These are phyloP conservation scores for Cenchrus americanus DNA, from an alignment of 176 grass and related monocot species.

Conservation along the genomic window DNA sequence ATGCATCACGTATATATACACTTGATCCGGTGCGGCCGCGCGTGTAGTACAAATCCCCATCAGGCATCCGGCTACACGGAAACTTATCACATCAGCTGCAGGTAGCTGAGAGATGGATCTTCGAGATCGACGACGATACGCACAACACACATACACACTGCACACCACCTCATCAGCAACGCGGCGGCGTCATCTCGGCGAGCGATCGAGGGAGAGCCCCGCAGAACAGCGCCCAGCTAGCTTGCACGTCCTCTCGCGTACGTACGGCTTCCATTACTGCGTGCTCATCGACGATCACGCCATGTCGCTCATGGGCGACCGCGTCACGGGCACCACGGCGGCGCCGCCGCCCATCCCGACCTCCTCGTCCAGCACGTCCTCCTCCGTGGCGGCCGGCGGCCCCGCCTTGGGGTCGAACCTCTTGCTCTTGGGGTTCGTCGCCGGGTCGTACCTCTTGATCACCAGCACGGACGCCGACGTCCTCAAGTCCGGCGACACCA, in stretches of 20 bases:
- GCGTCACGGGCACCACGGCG: constrained; percentile 6
- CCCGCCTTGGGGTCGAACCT: constrained; percentile 50
- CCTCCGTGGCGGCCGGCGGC: constrained; percentile 32
- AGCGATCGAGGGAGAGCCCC: too few relatives aligned
- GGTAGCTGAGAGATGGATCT: too few relatives aligned
- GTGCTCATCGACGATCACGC: background rate
- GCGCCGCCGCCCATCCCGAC: background rate
- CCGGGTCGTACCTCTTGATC: constrained; percentile 57
- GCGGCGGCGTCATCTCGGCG: too few relatives aligned
- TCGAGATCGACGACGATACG: background rate
- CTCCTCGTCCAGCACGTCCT: constrained; percentile 39
- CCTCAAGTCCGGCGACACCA: constrained; percentile 54
- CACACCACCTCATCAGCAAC: too few relatives aligned
- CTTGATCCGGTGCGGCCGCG: too few relatives aligned
- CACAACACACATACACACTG: background rate
- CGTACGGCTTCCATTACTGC: too few relatives aligned
- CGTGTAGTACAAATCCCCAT: too few relatives aligned
- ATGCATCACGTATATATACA: too few relatives aligned
- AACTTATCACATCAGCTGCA: too few relatives aligned
- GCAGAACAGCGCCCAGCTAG: background rate
- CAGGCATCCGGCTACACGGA: too few relatives aligned
- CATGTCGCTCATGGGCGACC: background rate
- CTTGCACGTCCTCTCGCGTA: background rate
- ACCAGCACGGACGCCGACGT: constrained; percentile 65
- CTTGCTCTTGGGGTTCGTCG: constrained; percentile 50